Conservation (phyloP, 176 grass and related monocot genomes). For the Phoenix roebelenii region DNA sequence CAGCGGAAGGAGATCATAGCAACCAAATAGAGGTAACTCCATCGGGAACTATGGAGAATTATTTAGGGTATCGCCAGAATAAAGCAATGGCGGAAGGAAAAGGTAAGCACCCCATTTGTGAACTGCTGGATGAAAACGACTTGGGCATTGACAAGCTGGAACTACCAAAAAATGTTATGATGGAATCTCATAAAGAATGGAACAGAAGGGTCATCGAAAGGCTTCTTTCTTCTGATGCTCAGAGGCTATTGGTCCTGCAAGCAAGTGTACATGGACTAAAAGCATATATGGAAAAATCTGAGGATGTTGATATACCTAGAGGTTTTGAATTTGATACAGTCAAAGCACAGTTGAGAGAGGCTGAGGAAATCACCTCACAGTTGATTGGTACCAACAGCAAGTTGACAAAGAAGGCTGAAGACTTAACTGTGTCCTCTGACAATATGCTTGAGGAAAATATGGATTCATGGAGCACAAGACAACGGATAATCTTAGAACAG, state of each 20-base stretch:
- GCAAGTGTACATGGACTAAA: conserved; percentile 52
- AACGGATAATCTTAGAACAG: conserved; percentile 68
- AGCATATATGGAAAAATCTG: conserved; percentile 28
- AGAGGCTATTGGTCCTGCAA: conserved; percentile 47
- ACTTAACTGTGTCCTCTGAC: conserved; percentile 27
- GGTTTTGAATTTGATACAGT: conserved; percentile 38
- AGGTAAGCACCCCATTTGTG: conserved; percentile 25
- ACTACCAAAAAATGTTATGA: conserved; percentile 14
- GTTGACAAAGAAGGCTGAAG: conserved; percentile 58
- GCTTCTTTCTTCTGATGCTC: conserved; percentile 53
- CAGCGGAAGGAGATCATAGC: background rate
- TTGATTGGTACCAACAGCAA: conserved; percentile 68
- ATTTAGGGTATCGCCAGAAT: background rate
- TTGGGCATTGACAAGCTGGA: conserved; percentile 65
- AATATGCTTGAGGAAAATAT: conserved; percentile 17
- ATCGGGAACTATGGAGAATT: conserved; percentile 23
- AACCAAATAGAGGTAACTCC: conserved; percentile 17
- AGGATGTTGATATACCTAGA: conserved; percentile 11
- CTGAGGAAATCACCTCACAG: conserved; percentile 49
- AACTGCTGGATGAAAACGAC: conserved; percentile 61
- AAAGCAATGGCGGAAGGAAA: conserved; percentile 17
- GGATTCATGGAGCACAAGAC: conserved; percentile 47
- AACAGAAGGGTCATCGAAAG: conserved; percentile 63
- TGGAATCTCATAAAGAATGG: conserved; percentile 53
- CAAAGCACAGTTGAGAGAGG: conserved; percentile 48